phyloP scores from a whole-genome alignment of 768 basidiomycete genomes.

The Lyophyllum shimeji region DNA sequence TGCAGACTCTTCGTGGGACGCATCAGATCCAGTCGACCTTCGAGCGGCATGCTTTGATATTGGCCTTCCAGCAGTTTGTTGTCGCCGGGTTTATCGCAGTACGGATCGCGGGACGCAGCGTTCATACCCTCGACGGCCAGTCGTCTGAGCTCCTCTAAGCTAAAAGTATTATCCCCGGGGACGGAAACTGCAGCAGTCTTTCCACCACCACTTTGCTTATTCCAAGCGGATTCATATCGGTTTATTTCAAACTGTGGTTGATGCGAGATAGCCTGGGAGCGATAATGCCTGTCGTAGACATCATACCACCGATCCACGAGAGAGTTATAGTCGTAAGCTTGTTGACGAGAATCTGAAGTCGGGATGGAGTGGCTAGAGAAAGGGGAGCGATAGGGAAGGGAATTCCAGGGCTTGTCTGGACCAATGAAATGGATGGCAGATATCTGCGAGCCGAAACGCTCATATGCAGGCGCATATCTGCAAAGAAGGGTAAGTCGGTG shows the following conservation, averaged over 20 bases:
- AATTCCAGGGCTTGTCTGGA: conserved; percentile 92
- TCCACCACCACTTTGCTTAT: conserved; percentile 34
- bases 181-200: conserved; percentile 18
- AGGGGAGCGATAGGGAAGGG: conserved; percentile 67
- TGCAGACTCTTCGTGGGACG: conserved; percentile 39
- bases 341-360: conserved; percentile 31
- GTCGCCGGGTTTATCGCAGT: conserved; percentile 6
- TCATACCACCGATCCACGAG: conserved; percentile 90
- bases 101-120: conserved; percentile 22
- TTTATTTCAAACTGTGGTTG: conserved; percentile 58
- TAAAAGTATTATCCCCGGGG: conserved; percentile 37
- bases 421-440: conserved; percentile 93
- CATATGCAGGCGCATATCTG: conserved; percentile 96
- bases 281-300: conserved; percentile 87
- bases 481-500: conserved; percentile 23
- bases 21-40: conserved; percentile 88
- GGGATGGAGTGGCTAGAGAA: conserved; percentile 32
- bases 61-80: conserved; percentile 53
- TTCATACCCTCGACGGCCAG: conserved; percentile 61
- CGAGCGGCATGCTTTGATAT: conserved; percentile 81
- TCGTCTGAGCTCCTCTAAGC: conserved; percentile 63
- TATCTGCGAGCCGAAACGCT: conserved; percentile 87
- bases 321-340: conserved; percentile 72
- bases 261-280: conserved; percentile 48
- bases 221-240: conserved; percentile 77